Base-by-base conservation (phyloP, 106 monocot genomes). In the Ottelia alismoides region DNA sequence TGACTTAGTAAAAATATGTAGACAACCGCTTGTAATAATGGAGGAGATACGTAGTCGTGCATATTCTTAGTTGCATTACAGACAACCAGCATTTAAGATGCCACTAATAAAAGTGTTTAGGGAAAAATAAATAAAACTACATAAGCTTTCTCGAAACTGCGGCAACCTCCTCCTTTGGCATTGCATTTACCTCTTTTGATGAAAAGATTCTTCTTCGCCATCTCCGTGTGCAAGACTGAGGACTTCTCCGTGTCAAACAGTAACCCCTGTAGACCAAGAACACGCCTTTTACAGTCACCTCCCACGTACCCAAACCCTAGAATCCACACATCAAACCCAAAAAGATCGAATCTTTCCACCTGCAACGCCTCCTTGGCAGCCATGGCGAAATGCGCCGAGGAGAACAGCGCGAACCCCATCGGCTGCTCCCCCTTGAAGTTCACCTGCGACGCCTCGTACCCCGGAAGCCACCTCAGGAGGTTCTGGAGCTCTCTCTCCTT, bases 151-250 rank as follows among this genome's bases (percentile, higher is more conserved):
- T 49, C n/a, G 48, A n/a, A n/a, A n/a, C n/a, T n/a, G n/a, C n/a
- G n/a, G n/a, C n/a, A n/a, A n/a, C n/a, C n/a, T n/a, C n/a, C n/a
- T n/a, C n/a, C n/a, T n/a, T n/a, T n/a, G n/a, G n/a, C n/a, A n/a
- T n/a, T n/a, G n/a, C n/a, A n/a, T n/a, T 59, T 35, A 93, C 96
- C 88, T 84, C 96, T 76, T 69, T 96, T 96, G 49, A 96, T 57
- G 47, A 82, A 96, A 30, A 96, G 96, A 70, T 96, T 96, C 85
- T 96, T 96, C 85, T 89, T 96, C 0, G 96, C 96, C 89, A 96
- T 96, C 72, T 96, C 96, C 1, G 74, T 85, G 72, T 89, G 88
- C 66, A 96, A 45, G 3, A 68, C 53, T 0, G 85, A 71, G 44
- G 79, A 82, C 44, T 70, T 61, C 52, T 89, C 96, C 2, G 74